Base-by-base conservation (phyloP, 768 basidiomycete species). In the Favolaschia claudopus region DNA sequence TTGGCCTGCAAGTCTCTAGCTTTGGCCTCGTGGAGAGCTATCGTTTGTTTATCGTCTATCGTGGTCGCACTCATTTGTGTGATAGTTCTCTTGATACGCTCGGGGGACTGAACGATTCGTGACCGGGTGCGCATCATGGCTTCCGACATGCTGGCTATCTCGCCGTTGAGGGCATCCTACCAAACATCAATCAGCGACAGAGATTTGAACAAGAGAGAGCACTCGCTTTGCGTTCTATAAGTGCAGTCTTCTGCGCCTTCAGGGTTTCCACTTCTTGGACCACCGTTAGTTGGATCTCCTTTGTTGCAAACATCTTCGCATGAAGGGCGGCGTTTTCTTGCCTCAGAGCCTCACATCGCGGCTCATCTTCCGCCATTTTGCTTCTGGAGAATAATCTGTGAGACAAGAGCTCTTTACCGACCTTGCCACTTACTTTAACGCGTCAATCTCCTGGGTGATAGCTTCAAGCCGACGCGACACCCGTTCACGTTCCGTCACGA, bases 51-150 rank as follows among this genome's bases (percentile, higher is more conserved):
- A 64, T 96, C 93, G 51, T 90, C 89, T 17, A 82, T 71, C 1
- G 86, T 85, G 0, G 83, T 86, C 7, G 76, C 69, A 3, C 84
- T 82, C 90, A 96, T 93, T n/a, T 85, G 79, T 12, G 82, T 74
- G 66, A 96, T 96, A 38, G 86, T 91, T 47, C 88, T 85, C 69
- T 89, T 91, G 64, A 96, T 90, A 40, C 95, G 84, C 43, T 96
- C 95, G 0, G 95, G 95, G 0, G 93, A 95, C 71, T 95, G 92
- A 4, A 97, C 94, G 61, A 97, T 89, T 25, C 94, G 86, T 27
- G 86, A 78, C 46, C 86, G 82, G 0, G 87, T 87, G 38, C 88
- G 85, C 13, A 77, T 74, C 61, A 92, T 87, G 40, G 80, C 77
- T 55, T 91, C 88, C 37, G 82, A 76, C 22, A 88, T 75, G 39